Base-by-base conservation (phyloP, 1,284 basidiomycete species). In the Fomitiporia mediterranea region DNA sequence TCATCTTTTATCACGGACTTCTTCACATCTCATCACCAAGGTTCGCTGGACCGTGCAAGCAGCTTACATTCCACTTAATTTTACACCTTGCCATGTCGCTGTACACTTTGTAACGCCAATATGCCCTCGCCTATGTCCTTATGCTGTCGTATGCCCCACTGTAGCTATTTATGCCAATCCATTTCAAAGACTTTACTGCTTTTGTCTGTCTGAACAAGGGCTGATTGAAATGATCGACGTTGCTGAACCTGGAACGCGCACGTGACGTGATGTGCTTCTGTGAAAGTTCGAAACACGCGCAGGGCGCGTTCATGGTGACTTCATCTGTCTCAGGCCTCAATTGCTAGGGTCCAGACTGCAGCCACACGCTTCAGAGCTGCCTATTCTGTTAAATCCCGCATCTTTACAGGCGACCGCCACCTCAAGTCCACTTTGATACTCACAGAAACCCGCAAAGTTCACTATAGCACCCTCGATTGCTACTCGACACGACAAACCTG, bases 91-190 rank as follows among this genome's bases (percentile, higher is more conserved):
- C n/a, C 19, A 30, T 42, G 40, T 8, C 40, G 40, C 15, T 23
- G 7, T n/a, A 42, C n/a, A 28, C 46, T 28, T 19, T 48, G 19
- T 35, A 9, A 15, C 28, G 8, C 19, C 42, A 8, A 28, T 47
- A 57, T 57, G 50, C 48, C 19, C 23, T 40, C 37, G 21, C 53
- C n/a, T 51, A 55, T 55, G 47, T 15, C 30, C 21, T 27, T 30
- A 55, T 55, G 37, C 34, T 43, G 23, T 23, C 13, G 19, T 55
- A 55, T 55, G 43, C 47, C 27, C 32, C n/a, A 23, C 39, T 34
- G 47, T 49, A 37, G 27, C 21, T 28, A 34, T 32, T 9, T 47
- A 55, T 55, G 44, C 54, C 17, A 37, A 5, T 32, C 8, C 38
- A 53, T 35, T 35, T 7, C 11, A 35, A 5, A 30, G 28, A 43